Conservation (phyloP, 2,329 filamentous ascomycete genomes). For the Sphaerulina populicola region DNA sequence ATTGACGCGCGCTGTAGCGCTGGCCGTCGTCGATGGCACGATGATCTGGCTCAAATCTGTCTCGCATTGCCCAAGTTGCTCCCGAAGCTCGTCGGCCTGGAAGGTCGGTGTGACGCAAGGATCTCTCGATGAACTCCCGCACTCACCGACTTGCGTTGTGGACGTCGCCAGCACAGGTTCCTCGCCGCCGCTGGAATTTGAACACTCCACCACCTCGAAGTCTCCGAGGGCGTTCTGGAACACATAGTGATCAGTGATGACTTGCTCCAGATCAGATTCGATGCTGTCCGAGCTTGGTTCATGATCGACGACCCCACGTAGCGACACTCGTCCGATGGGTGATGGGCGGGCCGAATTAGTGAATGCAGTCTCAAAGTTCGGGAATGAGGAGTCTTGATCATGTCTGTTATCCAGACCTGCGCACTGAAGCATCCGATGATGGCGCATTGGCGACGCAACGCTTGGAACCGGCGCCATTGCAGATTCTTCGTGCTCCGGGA, state of each 20-base stretch:
- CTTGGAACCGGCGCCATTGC: not conserved
- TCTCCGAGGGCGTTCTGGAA: slow-evolving; percentile 17
- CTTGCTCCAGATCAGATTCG: slow-evolving; percentile 14
- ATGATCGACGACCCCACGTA: not conserved
- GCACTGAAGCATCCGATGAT: not conserved
- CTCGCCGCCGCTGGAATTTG: too few species aligned
- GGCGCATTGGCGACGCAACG: not conserved
- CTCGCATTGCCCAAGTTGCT: too few species aligned
- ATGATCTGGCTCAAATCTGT: too few species aligned
- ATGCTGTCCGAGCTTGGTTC: slow-evolving; percentile 14
- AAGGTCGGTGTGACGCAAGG: too few species aligned
- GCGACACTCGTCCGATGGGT: not conserved
- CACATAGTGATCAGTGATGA: slow-evolving; percentile 15
- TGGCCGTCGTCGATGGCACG: too few species aligned
- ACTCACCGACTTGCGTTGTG: too few species aligned
- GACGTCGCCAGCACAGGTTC: too few species aligned
- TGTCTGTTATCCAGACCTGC: not conserved
- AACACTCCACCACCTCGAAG: slow-evolving; percentile 2
- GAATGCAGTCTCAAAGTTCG: slow-evolving; percentile 1
- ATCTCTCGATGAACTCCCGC: too few species aligned
- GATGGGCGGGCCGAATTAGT: not conserved
- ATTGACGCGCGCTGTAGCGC: too few species aligned
- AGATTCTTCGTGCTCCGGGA: not conserved
- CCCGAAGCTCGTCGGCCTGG: too few species aligned
- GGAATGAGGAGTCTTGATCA: not conserved